Evolutionary conservation across 2,329 filamentous ascomycete species (phyloP).

Genomic region (Hansfordia pulvinata): DNA sequence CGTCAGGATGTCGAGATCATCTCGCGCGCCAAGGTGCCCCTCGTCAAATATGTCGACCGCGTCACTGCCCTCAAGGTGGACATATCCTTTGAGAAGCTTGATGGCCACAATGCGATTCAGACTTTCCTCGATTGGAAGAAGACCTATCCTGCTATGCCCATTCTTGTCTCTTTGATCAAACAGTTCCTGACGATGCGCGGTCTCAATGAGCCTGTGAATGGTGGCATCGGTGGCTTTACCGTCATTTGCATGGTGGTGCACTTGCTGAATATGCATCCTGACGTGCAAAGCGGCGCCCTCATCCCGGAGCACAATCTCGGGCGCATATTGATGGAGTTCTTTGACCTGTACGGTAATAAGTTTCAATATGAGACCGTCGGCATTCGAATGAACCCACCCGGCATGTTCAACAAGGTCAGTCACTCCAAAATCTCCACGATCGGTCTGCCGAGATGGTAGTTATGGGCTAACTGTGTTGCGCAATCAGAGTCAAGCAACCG

Average conservation of each 20-base stretch:
- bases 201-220: slow-evolving; percentile 81
- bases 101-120: slow-evolving; percentile 64
- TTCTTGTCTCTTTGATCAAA: slow-evolving; percentile 79
- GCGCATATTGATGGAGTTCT: slow-evolving; percentile 72
- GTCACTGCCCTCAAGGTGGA: slow-evolving; percentile 74
- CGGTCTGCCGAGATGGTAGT: slow-evolving; percentile 3
- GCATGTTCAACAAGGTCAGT: slow-evolving; percentile 63
- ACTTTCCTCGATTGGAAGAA: slow-evolving; percentile 73
- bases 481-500: slow-evolving; percentile 27
- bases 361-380: slow-evolving; percentile 60
- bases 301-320: slow-evolving; percentile 57
- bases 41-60: slow-evolving; percentile 80
- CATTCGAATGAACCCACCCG: slow-evolving; percentile 63
- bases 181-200: slow-evolving; percentile 83
- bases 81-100: slow-evolving; percentile 86
- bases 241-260: slow-evolving; percentile 89
- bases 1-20: slow-evolving; percentile 53
- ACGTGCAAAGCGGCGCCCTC: slow-evolving; percentile 47
- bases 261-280: slow-evolving; percentile 69
- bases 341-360: slow-evolving; percentile 75
- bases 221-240: slow-evolving; percentile 86
- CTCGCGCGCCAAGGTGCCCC: slow-evolving; percentile 65
- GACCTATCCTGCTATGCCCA: slow-evolving; percentile 72
- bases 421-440: neutral
- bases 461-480: slow-evolving; percentile 6